Conservation (phyloP, 2,329 filamentous ascomycete genomes). For the Verticillium nonalfalfae region DNA sequence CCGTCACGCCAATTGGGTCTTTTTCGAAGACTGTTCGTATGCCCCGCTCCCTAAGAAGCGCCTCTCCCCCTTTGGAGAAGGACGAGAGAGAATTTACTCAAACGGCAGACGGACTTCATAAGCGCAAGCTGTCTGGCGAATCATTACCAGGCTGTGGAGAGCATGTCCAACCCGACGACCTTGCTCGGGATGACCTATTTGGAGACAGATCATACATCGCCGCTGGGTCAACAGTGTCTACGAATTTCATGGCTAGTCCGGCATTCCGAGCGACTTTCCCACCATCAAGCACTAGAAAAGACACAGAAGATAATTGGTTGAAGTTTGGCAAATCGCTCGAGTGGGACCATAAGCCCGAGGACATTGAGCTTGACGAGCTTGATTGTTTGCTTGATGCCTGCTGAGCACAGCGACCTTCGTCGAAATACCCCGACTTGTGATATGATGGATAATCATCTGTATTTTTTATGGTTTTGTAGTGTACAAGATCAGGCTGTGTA, state of each 20-base stretch:
- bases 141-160: conserved; percentile 25
- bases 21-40: conserved; percentile 46
- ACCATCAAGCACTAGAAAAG: conserved; percentile 20
- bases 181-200: conserved; percentile 46
- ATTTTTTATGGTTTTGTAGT: neutral
- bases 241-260: conserved; percentile 46
- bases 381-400: conserved; percentile 78
- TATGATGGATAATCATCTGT: too few species aligned
- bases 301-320: conserved; percentile 34
- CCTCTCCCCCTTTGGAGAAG: conserved; percentile 83
- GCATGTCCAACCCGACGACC: conserved; percentile 32
- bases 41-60: conserved; percentile 49
- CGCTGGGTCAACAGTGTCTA: conserved; percentile 20
- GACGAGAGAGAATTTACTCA: conserved; percentile 97
- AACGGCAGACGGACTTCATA: conserved; percentile 79
- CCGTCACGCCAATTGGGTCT: conserved; percentile 56
- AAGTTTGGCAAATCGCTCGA: conserved; percentile 40
- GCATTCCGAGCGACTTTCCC: conserved; percentile 42
- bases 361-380: conserved; percentile 86
- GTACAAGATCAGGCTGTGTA: neutral
- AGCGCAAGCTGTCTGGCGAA: conserved; percentile 50
- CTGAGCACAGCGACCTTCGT: conserved; percentile 28
- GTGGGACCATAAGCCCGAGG: conserved; percentile 73
- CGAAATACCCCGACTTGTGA: too few species aligned
- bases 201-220: conserved; percentile 31